phyloP scores from a whole-genome alignment of 1,284 basidiomycete species.

The Neonothopanus nambi region DNA sequence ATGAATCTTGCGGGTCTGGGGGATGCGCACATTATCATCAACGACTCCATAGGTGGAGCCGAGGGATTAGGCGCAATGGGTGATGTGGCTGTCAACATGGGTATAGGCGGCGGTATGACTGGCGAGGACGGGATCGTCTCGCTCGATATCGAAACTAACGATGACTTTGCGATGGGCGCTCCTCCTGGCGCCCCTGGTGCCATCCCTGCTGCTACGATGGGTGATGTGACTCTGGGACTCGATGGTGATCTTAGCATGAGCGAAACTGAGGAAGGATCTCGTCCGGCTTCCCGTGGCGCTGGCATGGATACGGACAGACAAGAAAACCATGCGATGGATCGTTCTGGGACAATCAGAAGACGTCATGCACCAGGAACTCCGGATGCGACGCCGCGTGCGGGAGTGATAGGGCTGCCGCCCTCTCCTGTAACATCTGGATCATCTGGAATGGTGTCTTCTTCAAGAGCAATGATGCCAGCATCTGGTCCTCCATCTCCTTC shows the following conservation, averaged over 20 bases:
- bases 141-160: conserved; percentile 56
- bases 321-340: conserved; percentile 3
- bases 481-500: conserved; percentile 6
- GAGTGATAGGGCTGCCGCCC: conserved; percentile 23
- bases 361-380: conserved; percentile 22
- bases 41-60: conserved; percentile 47
- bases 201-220: conserved; percentile 17
- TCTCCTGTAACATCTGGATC: conserved; percentile 10
- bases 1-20: conserved; percentile 30
- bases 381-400: conserved; percentile 42
- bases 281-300: conserved; percentile 3
- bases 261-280: conserved; percentile 17
- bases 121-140: conserved; percentile 74
- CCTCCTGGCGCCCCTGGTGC: conserved; percentile 83
- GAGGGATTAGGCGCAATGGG: conserved; percentile 40
- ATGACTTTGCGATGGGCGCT: conserved; percentile 85
- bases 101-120: conserved; percentile 37
- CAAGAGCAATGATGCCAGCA: conserved; percentile 16
- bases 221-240: conserved; percentile 12
- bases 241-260: conserved; percentile 20
- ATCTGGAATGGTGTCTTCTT: conserved; percentile 8
- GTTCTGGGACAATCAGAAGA: conserved; percentile 9
- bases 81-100: conserved; percentile 20
- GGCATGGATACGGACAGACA: background rate
- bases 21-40: conserved; percentile 71